Percentiles rank a stretch among this genome's conserved stretches.
Conservation (phyloP, 139 green algal species). For the Chlamydomonas urium region DNA sequence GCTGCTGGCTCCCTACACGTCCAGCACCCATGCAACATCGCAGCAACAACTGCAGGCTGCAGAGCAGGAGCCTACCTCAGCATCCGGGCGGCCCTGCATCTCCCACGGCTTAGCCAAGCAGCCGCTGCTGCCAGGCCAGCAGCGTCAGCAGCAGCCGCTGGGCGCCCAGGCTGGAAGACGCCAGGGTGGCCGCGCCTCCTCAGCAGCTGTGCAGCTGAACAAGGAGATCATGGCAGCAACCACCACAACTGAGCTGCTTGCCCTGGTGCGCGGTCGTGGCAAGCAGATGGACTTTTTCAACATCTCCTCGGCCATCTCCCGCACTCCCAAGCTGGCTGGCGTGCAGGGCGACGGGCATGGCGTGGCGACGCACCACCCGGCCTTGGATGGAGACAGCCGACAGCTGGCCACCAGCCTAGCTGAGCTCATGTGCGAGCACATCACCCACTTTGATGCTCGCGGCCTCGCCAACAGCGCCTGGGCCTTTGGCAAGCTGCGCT, state of each 20-base stretch:
- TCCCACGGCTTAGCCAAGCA: too few species aligned
- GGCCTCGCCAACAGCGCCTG: slow-evolving; percentile 56
- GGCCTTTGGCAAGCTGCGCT: slow-evolving; percentile 51
- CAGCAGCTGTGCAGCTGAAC: slow-evolving; percentile 24
- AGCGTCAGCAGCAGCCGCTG: neutral
- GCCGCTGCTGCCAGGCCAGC: too few species aligned
- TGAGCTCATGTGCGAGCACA: neutral
- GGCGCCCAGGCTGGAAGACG: neutral
- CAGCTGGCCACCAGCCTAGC: slow-evolving; percentile 28
- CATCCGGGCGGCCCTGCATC: too few species aligned
- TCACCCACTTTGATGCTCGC: slow-evolving; percentile 41
- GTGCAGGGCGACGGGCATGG: too few species aligned
- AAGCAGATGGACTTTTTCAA: slow-evolving; percentile 65
- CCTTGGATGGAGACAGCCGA: neutral
- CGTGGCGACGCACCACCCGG: neutral
- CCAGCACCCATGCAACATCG: too few species aligned
- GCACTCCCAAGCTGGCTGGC: slow-evolving; percentile 57
- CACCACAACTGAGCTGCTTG: slow-evolving; percentile 29
- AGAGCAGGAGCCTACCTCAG: too few species aligned
- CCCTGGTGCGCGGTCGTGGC: slow-evolving; percentile 40
- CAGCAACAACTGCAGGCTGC: too few species aligned
- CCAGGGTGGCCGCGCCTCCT: neutral
- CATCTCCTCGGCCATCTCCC: slow-evolving; percentile 60
- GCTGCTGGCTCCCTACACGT: too few species aligned
- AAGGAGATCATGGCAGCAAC: slow-evolving; percentile 32